Percentiles rank a stretch among this genome's conserved stretches.
Conservation (phyloP, 2,329 filamentous ascomycete genomes). For the Aspergillus ibericus region DNA sequence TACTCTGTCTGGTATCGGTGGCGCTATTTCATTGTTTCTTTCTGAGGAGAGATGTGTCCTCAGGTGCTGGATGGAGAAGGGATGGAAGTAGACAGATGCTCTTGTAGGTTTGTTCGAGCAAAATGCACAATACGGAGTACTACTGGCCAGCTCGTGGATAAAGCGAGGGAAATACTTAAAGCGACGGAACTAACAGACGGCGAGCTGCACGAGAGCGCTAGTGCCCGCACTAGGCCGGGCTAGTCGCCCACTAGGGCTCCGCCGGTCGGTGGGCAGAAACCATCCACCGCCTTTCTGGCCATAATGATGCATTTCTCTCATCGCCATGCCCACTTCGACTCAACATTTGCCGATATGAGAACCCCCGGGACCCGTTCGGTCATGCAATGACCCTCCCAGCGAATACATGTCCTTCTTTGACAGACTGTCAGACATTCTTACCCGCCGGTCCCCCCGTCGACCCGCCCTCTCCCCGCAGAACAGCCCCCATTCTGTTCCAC, state of each 20-base stretch:
- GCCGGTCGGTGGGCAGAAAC: slow-evolving; percentile 13
- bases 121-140: too few species aligned
- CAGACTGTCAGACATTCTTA: slow-evolving; percentile 16
- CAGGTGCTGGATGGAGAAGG: too few species aligned
- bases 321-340: not conserved
- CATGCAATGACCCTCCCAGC: slow-evolving; percentile 15
- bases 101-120: too few species aligned
- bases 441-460: slow-evolving; percentile 9
- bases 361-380: slow-evolving; percentile 3
- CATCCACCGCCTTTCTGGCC: slow-evolving; percentile 21
- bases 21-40: too few species aligned
- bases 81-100: too few species aligned
- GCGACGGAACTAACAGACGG: not conserved
- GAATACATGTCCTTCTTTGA: slow-evolving; percentile 25
- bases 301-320: slow-evolving; percentile 14
- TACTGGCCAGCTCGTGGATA: too few species aligned
- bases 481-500: slow-evolving; percentile 9
- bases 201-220: not conserved
- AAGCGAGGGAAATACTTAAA: not conserved
- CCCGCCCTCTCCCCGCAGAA: slow-evolving; percentile 1
- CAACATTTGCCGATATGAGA: slow-evolving; percentile 2
- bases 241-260: not conserved
- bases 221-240: not conserved
- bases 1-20: too few species aligned
- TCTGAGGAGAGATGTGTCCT: too few species aligned